phyloP scores from a whole-genome alignment of 805 yeast species.

The Yamadazyma insecticola region DNA sequence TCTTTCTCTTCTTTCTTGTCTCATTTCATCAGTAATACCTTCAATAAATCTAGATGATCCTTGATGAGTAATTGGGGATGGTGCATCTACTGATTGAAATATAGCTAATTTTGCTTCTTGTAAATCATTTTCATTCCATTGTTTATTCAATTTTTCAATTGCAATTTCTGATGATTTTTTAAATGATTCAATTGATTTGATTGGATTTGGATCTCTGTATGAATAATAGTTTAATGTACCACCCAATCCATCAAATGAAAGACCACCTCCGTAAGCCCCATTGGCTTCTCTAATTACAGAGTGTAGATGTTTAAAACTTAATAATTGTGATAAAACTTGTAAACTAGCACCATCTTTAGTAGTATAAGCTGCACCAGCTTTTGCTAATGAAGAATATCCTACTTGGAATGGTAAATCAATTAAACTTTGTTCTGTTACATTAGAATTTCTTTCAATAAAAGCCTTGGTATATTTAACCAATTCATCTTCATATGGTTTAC shows the following conservation, averaged over 20 bases:
- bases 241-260: conserved; percentile 72
- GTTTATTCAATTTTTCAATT: conserved; percentile 26
- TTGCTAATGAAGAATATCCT: conserved; percentile 68
- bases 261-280: conserved; percentile 98
- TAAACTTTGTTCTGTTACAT: conserved; percentile 31
- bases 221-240: conserved; percentile 83
- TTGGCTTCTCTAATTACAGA: conserved; percentile 90
- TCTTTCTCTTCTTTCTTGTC: conserved; percentile 72
- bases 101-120: conserved; percentile 88
- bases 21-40: conserved; percentile 72
- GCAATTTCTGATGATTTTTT: conserved; percentile 45
- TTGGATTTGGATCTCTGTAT: conserved; percentile 89
- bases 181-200: conserved; percentile 61
- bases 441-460: conserved; percentile 12
- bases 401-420: conserved; percentile 85
- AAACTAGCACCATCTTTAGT: conserved; percentile 78
- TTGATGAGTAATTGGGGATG: conserved; percentile 74
- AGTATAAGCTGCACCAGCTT: conserved; percentile 61
- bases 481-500: conserved; percentile 5
- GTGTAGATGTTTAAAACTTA: conserved; percentile 81
- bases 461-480: conserved; percentile 13
- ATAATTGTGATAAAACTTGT: conserved; percentile 73
- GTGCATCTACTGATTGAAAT: conserved; percentile 91
- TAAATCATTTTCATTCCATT: conserved; percentile 61
- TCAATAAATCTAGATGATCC: conserved; percentile 63